Percentiles rank a stretch among this genome's conserved stretches.
Conservation (phyloP, 495 filamentous ascomycete species). For the Clavariopsis aquatica region DNA sequence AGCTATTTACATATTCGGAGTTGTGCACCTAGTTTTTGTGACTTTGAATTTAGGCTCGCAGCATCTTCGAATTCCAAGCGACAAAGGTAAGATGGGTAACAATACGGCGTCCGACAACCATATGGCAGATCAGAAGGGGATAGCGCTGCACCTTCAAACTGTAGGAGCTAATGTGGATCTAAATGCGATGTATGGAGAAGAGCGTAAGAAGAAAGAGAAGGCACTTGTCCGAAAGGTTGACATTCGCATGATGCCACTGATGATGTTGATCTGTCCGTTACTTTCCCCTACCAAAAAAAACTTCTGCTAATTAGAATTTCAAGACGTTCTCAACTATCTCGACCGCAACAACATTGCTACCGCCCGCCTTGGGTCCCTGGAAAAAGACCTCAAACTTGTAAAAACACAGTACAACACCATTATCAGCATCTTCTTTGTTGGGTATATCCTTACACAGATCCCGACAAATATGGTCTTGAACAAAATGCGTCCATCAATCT, state of each 20-base stretch:
- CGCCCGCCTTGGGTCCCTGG: too few relatives aligned
- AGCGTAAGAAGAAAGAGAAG: conserved; percentile 17
- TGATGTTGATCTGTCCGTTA: conserved; percentile 1
- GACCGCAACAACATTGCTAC: neutral
- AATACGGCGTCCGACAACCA: neutral
- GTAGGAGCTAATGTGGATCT: conserved; percentile 6
- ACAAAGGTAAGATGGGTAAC: neutral
- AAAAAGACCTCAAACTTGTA: too few relatives aligned
- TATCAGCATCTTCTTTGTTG: too few relatives aligned
- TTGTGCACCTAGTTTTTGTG: too few relatives aligned
- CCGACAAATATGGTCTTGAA: too few relatives aligned
- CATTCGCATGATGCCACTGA: neutral
- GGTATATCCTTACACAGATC: too few relatives aligned
- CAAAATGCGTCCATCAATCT: too few relatives aligned
- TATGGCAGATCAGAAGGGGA: conserved; percentile 1
- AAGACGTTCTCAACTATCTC: conserved; percentile 11
- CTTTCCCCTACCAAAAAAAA: neutral
- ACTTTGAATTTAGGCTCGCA: too few relatives aligned
- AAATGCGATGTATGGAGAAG: conserved; percentile 5
- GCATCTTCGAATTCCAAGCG: too few relatives aligned
- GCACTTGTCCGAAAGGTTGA: conserved; percentile 22
- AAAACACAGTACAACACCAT: too few relatives aligned
- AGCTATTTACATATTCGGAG: too few relatives aligned
- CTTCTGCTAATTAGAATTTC: conserved; percentile 5
- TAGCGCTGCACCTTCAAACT: conserved; percentile 3